Evolutionary conservation across 2,329 filamentous ascomycete species (phyloP), one percentile per base, ranked within the genome.

Genomic region (Dactylellina drechsleri): DNA sequence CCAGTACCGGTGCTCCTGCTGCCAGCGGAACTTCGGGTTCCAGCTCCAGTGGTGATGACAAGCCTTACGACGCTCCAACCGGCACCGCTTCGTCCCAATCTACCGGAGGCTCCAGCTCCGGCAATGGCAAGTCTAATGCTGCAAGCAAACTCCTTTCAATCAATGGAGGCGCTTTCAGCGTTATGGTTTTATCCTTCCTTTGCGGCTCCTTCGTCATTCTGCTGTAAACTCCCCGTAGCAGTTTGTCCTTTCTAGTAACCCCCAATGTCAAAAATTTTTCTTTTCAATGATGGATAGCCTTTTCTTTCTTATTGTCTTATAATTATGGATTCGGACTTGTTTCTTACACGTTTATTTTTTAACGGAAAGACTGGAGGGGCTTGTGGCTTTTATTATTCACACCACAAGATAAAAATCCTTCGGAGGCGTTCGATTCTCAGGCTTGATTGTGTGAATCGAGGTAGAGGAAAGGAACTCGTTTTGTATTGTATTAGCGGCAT

Each of bases 281-380:
- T 54, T 36, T 59, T 68, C 50, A 53, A 65, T 75, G 71, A 75
- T 59, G 71, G 71, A 75, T 60, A 68, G 57, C 54, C 54, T 54
- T 16, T 60, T 66, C 54, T 45, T 73, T 53, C 49, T 66, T 56
- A 45, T 45, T 28, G 56, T 58, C 26, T 53, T 66, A 53, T 66
- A 61, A 66, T 74, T 54, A 58, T 66, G 62, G 59, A 59, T 50
- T 71, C 20, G 15, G 20, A 23, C n/a, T 52, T 18, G 10, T 23
- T 52, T 52, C 23, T 57, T 26, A 50, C 49, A 28, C 41, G n/a
- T 47, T 16, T 36, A 28, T 40, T 56, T 50, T 23, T 47, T 58
- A 58, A 66, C 61, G 66, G 57, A 61, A 23, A 61, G 36, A 53
- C 10, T 54, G 40, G 10, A 36, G 31, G 31, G 58, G 58, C 15